Evolutionary conservation across 306 rosid species (phyloP), one percentile per base, ranked within the genome.

Genomic region (Dryas octopetala): DNA sequence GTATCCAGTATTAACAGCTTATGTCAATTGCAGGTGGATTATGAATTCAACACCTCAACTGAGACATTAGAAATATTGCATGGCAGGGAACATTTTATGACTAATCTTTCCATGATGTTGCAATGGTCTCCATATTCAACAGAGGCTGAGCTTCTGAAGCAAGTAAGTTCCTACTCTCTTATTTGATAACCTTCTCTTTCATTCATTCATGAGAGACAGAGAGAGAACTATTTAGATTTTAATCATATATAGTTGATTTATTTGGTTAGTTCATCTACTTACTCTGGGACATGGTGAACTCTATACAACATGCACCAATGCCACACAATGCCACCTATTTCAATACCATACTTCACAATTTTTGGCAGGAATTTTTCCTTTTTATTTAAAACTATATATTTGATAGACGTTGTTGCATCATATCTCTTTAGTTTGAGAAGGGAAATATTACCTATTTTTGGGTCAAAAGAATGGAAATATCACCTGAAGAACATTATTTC

Each of bases 91-190:
- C 90, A 86, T 84, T 91, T 86, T 73, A 32, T 71, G 74, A 52
- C 89, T 46, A 95, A 95, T 87, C 88, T 95, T 71, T 78, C 89
- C 68, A 66, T 82, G 85, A 76, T 95, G 74, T 66, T 95, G 81
- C 83, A 80, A 44, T 95, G 97, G 98, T 90, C 98, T 57, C 98
- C 97, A 52, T 95, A 86, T 83, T 88, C 90, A 50, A 86, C 96
- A 14, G 98, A 95, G 74, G 72, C 93, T 46, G 96, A 89, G 76
- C 97, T 95, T 78, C 85, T 95, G 73, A 75, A 89, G 78, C 97
- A 91, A 82, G 98, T 95, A 54, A 79, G 87, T 74, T 86, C 40
- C 60, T 60, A 38, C 38, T 17, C 66, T 78, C 44, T 7, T 32
- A 43, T 49, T 4, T 68, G 32, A n/a, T 59, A 19, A 4, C 52